Evolutionary conservation across 192 early-diverging fungal species (phyloP), one percentile per base, ranked within the genome.

Genomic region (Podila epicladia): DNA sequence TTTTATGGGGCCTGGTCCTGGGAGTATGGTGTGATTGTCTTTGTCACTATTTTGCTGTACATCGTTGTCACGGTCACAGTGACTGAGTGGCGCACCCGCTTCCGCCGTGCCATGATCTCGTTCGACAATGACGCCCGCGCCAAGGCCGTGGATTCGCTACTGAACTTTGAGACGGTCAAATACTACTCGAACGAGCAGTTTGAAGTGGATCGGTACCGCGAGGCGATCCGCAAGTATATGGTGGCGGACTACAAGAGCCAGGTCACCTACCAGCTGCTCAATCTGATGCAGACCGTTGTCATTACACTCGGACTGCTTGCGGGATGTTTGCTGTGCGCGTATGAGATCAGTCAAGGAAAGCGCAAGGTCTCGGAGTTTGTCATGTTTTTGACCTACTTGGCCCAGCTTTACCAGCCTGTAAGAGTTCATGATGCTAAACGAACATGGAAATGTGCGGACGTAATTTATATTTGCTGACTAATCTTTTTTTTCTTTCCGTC

Each of bases 91-190:
- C 88, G 93, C 29, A 94, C 91, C 1, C 85, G 89, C 32, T 96
- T 95, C 84, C 87, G 97, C 45, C 74, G 96, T 5, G 88, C 87
- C 58, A 94, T 93, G 87, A 97, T 93, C 69, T 89, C 94, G 48
- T 85, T 96, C 58, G 98, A 98, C 82, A 93, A 95, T 67, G 91
- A 92, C 57, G 90, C 92, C 66, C 89, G 95, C 62, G 90, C 95
- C 8, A 93, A 92, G 58, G 92, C 91, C 22, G 96, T 98, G 5
- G 98, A 99, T 76, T 98, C 96, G 55, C 82, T 99, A 64, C 87
- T 98, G 58, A 99, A 99, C 84, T 97, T 97, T 89, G 98, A 99
- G 83, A 99, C 98, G 2, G 98, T 99, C 78, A 99, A 99, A 83
- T 98, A 98, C 80, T 98, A 97, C 85, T 92, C 92, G 71, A 94